Conservation (phyloP, 1,284 basidiomycete species). For the Lignosus rhinocerotis region DNA sequence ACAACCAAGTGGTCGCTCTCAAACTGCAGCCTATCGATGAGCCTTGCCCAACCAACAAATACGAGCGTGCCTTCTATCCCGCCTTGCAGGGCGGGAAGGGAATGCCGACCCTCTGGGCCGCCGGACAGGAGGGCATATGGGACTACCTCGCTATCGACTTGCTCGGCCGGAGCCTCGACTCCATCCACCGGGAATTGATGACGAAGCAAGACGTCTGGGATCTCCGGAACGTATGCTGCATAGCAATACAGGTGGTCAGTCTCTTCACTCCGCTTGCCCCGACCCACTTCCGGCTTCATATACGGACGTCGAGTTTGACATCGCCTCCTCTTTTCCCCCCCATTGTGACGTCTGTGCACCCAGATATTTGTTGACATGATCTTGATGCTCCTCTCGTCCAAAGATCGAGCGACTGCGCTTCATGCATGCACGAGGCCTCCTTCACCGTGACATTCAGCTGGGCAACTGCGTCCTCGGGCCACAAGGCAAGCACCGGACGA, state of each 20-base stretch:
- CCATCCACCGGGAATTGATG: constrained; percentile 47
- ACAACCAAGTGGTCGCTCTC: constrained; percentile 59
- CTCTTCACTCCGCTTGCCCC: background rate
- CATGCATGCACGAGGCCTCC: constrained; percentile 70
- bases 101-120: constrained; percentile 67
- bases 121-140: constrained; percentile 60
- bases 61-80: constrained; percentile 71
- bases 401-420: constrained; percentile 68
- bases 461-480: constrained; percentile 71
- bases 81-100: constrained; percentile 68
- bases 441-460: constrained; percentile 76
- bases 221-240: constrained; percentile 66
- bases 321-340: background rate
- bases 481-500: constrained; percentile 51
- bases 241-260: constrained; percentile 74
- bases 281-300: background rate
- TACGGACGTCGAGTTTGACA: constrained; percentile 6
- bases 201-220: constrained; percentile 58
- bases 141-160: constrained; percentile 77
- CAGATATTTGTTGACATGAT: constrained; percentile 10
- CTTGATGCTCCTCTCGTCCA: background rate
- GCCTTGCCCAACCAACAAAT: constrained; percentile 72
- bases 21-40: constrained; percentile 69
- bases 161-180: constrained; percentile 68
- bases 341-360: background rate